A percentile compares a stretch with the other conserved stretches of the same genome.
phyloP scores from a whole-genome alignment of 192 early-diverging fungal species.

The Coemansia sp. region DNA sequence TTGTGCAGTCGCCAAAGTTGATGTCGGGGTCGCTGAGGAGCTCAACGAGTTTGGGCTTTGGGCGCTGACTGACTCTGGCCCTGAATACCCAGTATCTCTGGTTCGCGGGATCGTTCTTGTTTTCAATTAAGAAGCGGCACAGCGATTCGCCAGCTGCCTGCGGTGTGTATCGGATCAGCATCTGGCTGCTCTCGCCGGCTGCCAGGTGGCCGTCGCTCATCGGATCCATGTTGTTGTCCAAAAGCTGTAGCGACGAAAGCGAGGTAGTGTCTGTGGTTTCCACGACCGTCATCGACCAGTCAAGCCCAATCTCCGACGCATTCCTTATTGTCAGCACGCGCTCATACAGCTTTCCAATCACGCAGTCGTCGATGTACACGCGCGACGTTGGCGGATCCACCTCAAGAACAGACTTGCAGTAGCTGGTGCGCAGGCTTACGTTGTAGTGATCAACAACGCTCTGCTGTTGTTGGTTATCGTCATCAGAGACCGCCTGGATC shows the following conservation, averaged over 20 bases:
- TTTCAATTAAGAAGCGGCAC: conserved; percentile 88
- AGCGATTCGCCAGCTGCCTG: conserved; percentile 86
- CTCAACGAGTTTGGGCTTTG: conserved; percentile 64
- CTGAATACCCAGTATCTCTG: conserved; percentile 77
- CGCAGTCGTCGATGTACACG: conserved; percentile 92
- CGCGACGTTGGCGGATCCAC: conserved; percentile 92
- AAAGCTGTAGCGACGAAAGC: conserved; percentile 30
- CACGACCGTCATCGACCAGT: conserved; percentile 66
- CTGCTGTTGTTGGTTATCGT: background rate
- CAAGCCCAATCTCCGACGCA: conserved; percentile 86
- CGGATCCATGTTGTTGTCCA: conserved; percentile 14
- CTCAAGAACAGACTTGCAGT: conserved; percentile 88
- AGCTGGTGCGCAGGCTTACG: conserved; percentile 77
- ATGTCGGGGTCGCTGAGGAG: conserved; percentile 65
- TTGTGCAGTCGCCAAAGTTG: conserved; percentile 93
- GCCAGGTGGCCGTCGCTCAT: conserved; percentile 56
- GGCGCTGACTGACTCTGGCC: conserved; percentile 70
- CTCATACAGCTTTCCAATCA: conserved; percentile 84
- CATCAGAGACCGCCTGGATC: conserved; percentile 13
- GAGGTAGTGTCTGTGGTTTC: conserved; percentile 29
- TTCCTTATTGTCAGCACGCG: conserved; percentile 89
- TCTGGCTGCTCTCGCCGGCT: conserved; percentile 66
- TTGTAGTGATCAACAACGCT: conserved; percentile 53
- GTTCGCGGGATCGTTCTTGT: conserved; percentile 84
- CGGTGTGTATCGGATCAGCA: conserved; percentile 84